A percentile compares a stretch with the other conserved stretches of the same genome.
These are phyloP conservation scores for Agrocybe chaxingu DNA, from an alignment of 768 basidiomycete species.

Conservation along the genomic window DNA sequence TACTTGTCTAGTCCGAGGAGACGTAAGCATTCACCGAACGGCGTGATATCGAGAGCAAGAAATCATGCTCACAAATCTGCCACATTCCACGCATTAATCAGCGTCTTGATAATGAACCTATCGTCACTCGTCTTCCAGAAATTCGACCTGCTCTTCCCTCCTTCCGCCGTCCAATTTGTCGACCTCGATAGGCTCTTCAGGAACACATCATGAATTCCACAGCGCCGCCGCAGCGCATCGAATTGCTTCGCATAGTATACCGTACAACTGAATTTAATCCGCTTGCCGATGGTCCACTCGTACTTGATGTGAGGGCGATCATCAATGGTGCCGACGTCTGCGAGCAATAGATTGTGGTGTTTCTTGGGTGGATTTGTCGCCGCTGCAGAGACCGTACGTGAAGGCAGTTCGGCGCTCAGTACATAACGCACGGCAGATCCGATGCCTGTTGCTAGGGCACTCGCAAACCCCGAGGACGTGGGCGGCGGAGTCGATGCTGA, in stretches of 20 bases:
- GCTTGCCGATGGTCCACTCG: conserved; percentile 73
- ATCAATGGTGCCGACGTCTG: conserved; percentile 46
- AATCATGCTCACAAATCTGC: conserved; percentile 64
- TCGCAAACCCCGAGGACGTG: conserved; percentile 40
- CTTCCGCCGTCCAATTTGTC: conserved; percentile 68
- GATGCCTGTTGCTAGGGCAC: conserved; percentile 48
- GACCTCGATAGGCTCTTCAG: conserved; percentile 58
- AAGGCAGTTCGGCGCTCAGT: conserved; percentile 32
- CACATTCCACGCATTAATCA: conserved; percentile 86
- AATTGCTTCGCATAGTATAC: conserved; percentile 84
- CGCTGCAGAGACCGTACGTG: conserved; percentile 30
- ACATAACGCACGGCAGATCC: conserved; percentile 60
- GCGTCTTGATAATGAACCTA: conserved; percentile 78
- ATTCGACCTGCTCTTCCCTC: conserved; percentile 77
- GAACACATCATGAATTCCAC: conserved; percentile 62
- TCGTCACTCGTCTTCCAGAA: conserved; percentile 84
- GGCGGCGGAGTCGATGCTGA: conserved; percentile 13
- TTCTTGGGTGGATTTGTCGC: conserved; percentile 23
- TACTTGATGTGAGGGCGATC: conserved; percentile 82
- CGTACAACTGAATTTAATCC: conserved; percentile 75
- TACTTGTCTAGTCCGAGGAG: conserved; percentile 52
- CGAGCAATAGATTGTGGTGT: conserved; percentile 48
- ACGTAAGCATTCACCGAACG: neutral
- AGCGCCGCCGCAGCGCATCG: conserved; percentile 59
- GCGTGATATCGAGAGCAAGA: neutral